Evolutionary conservation across 371 early-diverging fungal species (phyloP).

Genomic region (Saksenaea oblongispora): DNA sequence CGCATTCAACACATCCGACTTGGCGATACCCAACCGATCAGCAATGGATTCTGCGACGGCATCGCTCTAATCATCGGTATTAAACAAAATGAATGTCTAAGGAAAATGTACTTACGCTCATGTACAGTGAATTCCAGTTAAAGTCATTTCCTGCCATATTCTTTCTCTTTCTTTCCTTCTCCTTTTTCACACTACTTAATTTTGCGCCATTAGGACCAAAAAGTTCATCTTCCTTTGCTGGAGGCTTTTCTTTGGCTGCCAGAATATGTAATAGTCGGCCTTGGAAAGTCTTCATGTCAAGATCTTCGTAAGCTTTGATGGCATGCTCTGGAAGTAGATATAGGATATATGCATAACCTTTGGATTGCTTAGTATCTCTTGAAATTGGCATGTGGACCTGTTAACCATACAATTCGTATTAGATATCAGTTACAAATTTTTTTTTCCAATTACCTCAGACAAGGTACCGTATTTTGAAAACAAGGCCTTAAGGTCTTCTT

Average conservation of each 20-base stretch:
- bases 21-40: constrained; percentile 82
- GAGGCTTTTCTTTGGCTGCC: constrained; percentile 86
- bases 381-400: constrained; percentile 90
- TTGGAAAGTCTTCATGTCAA: constrained; percentile 87
- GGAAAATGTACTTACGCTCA: constrained; percentile 73
- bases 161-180: constrained; percentile 80
- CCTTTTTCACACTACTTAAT: constrained; percentile 71
- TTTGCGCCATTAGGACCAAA: constrained; percentile 59
- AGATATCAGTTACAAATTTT: neutral
- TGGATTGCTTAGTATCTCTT: constrained; percentile 88
- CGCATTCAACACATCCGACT: constrained; percentile 86
- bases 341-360: constrained; percentile 91
- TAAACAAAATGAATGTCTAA: constrained; percentile 7
- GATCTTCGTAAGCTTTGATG: constrained; percentile 75
- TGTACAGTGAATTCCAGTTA: constrained; percentile 95
- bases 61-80: constrained; percentile 61
- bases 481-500: constrained; percentile 76
- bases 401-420: neutral
- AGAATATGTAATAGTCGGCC: constrained; percentile 89
- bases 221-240: constrained; percentile 62
- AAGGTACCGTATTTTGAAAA: constrained; percentile 89
- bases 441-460: constrained; percentile 63
- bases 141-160: constrained; percentile 78
- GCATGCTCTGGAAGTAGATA: constrained; percentile 93
- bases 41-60: constrained; percentile 94